Base-by-base conservation (phyloP, 352 stramenopile genomes). In the Phytophthora constricta region DNA sequence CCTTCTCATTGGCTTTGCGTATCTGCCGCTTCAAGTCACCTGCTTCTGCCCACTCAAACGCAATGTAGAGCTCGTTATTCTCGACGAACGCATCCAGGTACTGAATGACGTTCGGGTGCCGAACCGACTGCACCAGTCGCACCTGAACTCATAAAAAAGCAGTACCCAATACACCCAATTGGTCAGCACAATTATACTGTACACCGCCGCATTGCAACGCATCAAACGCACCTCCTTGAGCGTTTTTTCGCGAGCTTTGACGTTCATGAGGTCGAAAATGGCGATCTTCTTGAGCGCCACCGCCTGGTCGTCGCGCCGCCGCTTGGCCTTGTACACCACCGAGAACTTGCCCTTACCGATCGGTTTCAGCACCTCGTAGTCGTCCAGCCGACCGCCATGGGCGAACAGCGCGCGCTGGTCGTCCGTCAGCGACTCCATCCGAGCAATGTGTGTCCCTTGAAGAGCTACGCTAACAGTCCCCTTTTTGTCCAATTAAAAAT, bases 261-360 rank as follows among this genome's bases (percentile, higher is more conserved):
- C 64, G 72, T 97, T 93, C 87, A 98, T 97, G 42, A 91, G 72
- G 74, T 95, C 83, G 68, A 96, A 97, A 59, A 98, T 95, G 43
- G 78, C 81, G 61, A 98, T 97, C 68, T 97, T 95, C 82, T 98
- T 98, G 52, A 98, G 82, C 39, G 95, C 95, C 17, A 98, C 92
- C 1, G 80, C 57, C 62, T 88, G 76, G 5, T 54, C 85, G 56
- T 98, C 88, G 17, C 63, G 42, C 19, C 68, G 78, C n/a, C 84
- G 80, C 52, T 75, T 88, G 23, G 93, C 91, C 55, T 93, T 94
- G 72, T 91, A 97, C 22, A 98, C 93, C 39, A 97, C 79, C 5
- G 92, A 96, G 71, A 98, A 98, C 71, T 98, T 98, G 47, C 92
- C 93, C 61, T 97, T 98, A 28, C 90, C 93, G 37, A 98, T 96